A percentile compares a stretch with the other conserved stretches of the same genome.
These are phyloP conservation scores for Melocanna baccifera DNA, from an alignment of 176 grass and related monocot species.

Conservation along the genomic window DNA sequence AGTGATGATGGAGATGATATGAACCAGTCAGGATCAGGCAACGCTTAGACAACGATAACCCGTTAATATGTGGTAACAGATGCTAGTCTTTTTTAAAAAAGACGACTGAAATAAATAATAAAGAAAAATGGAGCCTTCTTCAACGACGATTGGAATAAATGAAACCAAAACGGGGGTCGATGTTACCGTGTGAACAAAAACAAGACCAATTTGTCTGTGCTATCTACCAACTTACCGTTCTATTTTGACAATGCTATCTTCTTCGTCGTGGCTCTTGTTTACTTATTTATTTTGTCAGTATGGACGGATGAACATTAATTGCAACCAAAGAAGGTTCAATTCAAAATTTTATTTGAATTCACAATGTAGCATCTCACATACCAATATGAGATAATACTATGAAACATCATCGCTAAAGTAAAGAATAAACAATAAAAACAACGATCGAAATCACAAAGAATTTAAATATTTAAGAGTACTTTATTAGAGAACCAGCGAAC, in stretches of 20 bases:
- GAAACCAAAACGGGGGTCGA: background rate
- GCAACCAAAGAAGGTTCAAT: slow-evolving; percentile 34
- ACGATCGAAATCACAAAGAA: too few species aligned
- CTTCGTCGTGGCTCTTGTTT: background rate
- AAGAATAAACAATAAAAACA: too few species aligned
- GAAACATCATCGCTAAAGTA: too few species aligned
- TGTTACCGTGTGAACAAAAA: background rate
- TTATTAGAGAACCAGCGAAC: too few species aligned
- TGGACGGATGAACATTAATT: background rate
- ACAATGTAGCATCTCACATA: too few species aligned
- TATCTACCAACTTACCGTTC: background rate
- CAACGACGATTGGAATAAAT: background rate
- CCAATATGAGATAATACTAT: too few species aligned
- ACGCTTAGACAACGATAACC: background rate
- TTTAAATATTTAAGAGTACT: too few species aligned
- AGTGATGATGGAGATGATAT: background rate
- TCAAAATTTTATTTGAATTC: slow-evolving; percentile 1
- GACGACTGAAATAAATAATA: slow-evolving; percentile 1
- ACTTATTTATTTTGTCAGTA: background rate
- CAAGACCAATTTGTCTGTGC: background rate
- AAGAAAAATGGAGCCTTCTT: background rate
- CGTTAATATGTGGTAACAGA: background rate
- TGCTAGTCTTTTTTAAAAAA: background rate
- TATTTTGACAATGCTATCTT: background rate
- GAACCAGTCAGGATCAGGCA: background rate